These are phyloP conservation scores for Penicillium sp. DNA, from an alignment of 2,329 filamentous ascomycete species.

Conservation along the genomic window DNA sequence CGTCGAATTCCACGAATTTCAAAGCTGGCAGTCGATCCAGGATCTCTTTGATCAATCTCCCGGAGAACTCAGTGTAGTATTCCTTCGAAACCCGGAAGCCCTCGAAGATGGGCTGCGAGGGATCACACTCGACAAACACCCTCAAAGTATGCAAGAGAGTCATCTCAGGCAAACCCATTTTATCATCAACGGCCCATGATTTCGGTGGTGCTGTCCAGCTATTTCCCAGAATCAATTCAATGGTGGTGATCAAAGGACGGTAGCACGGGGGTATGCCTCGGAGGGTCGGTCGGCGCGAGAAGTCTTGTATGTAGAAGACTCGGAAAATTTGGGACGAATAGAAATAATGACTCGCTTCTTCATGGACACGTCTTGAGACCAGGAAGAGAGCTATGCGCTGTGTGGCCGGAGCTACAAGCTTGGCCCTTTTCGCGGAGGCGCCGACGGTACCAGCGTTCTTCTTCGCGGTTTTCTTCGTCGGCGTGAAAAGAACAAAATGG, in stretches of 20 bases:
- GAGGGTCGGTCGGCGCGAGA: slow-evolving; percentile 46
- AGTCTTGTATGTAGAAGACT: slow-evolving; percentile 54
- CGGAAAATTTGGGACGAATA: slow-evolving; percentile 55
- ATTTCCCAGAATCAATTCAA: slow-evolving; percentile 60
- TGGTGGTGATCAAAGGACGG: slow-evolving; percentile 50
- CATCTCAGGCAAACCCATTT: slow-evolving; percentile 53
- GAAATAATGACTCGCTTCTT: slow-evolving; percentile 53
- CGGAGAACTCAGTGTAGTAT: slow-evolving; percentile 60
- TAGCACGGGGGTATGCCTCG: slow-evolving; percentile 53
- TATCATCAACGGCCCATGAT: slow-evolving; percentile 53
- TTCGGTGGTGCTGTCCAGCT: slow-evolving; percentile 59
- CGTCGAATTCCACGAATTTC: slow-evolving; percentile 57
- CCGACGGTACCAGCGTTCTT: slow-evolving; percentile 35
- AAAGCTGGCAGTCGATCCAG: slow-evolving; percentile 52
- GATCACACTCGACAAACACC: slow-evolving; percentile 61
- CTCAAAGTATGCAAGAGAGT: slow-evolving; percentile 50
- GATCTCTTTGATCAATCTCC: slow-evolving; percentile 50
- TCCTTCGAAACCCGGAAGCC: slow-evolving; percentile 58
- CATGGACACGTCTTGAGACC: slow-evolving; percentile 46
- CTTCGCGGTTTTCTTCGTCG: slow-evolving; percentile 27
- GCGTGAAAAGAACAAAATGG: slow-evolving; percentile 44
- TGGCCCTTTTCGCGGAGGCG: slow-evolving; percentile 38
- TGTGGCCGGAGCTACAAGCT: slow-evolving; percentile 32
- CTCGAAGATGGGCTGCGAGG: slow-evolving; percentile 53
- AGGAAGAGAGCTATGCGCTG: slow-evolving; percentile 43